Evolutionary conservation across 2,329 filamentous ascomycete species (phyloP), one percentile per base, ranked within the genome.

Genomic region (Cladophialophora chaetospira): DNA sequence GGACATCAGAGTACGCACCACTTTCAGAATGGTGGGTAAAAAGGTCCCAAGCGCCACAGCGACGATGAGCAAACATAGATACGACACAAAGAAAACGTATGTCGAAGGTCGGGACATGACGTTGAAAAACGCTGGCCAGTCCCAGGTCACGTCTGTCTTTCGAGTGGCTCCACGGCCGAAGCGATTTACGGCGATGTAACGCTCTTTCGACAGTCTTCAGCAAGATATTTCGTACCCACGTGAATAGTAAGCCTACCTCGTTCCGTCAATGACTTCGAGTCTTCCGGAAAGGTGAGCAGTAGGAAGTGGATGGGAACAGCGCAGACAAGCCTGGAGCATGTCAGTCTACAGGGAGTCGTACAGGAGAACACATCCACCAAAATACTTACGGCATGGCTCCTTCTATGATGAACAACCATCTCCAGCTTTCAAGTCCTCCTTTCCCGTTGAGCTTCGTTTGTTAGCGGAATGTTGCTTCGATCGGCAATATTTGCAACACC

Each of bases 401-500:
- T 29, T 64, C 60, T 17, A 62, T 64, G 45, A 63, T 58, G 26
- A 64, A 64, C 9, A 64, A 49, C 62, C 62, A 65, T 4, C 57
- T 40, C 62, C 72, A 62, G 19, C 40, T 44, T 35, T 52, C 49
- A 3, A 60, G 38, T 23, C 57, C 57, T 11, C 23, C 48, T 35
- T 36, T 42, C 15, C 57, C 57, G 26, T 60, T 54, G 60, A 74
- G 63, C 53, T 74, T 69, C 64, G 67, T 33, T 33, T 33, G 29
- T 33, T 13, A 33, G 29, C 29, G 13, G 8, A 8, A 13, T 15
- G 33, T 51, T 4, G 23, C 17, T 61, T 44, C 10, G 61, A 38
- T n/a, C 53, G 55, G n/a, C 40, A 36, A 31, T 36, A 10, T 55
- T 49, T 33, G 62, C 57, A 31, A 29, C 5, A 61, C 33, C 21